Percentiles rank a stretch among this genome's conserved stretches.
These are phyloP conservation scores for Pistacia atlantica DNA, from an alignment of 345 rosid genomes.

Conservation along the genomic window DNA sequence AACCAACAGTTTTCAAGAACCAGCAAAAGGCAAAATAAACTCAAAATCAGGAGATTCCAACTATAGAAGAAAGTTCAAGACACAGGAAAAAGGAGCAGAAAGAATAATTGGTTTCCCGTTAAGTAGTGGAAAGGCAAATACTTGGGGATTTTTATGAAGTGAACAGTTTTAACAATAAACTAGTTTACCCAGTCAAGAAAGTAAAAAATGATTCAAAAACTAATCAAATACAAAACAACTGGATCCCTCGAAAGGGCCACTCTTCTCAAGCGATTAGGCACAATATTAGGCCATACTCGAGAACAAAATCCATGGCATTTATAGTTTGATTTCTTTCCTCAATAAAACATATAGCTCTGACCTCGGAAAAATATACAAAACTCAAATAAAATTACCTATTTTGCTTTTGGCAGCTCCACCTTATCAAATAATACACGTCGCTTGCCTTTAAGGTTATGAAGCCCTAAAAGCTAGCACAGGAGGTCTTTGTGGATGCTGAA, in stretches of 20 bases:
- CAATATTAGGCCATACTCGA: conserved; percentile 31
- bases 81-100: neutral
- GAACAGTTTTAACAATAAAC: too few relatives aligned
- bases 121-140: conserved; percentile 5
- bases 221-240: conserved; percentile 34
- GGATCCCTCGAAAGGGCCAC: conserved; percentile 30
- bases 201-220: neutral
- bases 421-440: conserved; percentile 41
- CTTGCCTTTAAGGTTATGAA: conserved; percentile 24
- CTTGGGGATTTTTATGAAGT: too few relatives aligned
- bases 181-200: too few relatives aligned
- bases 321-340: conserved; percentile 28
- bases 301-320: conserved; percentile 42
- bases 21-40: too few relatives aligned
- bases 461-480: conserved; percentile 17
- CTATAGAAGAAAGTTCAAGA: neutral
- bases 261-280: conserved; percentile 31
- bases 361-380: conserved; percentile 38
- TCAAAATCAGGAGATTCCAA: too few relatives aligned
- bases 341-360: conserved; percentile 34
- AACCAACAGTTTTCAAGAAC: too few relatives aligned
- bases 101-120: neutral
- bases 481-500: conserved; percentile 14
- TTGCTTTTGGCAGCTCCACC: conserved; percentile 28
- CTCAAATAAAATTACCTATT: conserved; percentile 34